These are phyloP conservation scores for Sugiyamaella mastotermitis DNA, from an alignment of 805 yeast genomes.

Conservation along the genomic window DNA sequence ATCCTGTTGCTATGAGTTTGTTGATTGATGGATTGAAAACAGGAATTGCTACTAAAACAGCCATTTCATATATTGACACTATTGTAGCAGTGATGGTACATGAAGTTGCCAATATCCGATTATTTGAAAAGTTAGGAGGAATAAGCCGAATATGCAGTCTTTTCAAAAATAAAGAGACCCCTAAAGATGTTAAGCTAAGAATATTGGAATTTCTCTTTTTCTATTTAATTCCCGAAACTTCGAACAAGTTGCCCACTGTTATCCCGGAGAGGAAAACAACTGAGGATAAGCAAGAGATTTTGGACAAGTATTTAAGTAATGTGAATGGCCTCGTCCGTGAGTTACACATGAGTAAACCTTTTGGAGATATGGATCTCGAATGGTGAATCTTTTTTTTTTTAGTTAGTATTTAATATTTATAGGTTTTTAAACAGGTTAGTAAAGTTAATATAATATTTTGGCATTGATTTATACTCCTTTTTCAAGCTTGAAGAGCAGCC, in stretches of 20 bases:
- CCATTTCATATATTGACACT: slow-evolving; percentile 43
- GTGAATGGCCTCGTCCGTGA: slow-evolving; percentile 44
- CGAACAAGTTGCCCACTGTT: slow-evolving; percentile 13
- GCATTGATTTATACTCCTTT: too few species aligned
- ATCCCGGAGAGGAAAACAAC: slow-evolving; percentile 33
- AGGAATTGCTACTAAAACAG: slow-evolving; percentile 21
- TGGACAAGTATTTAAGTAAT: slow-evolving; percentile 39
- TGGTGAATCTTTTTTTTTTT: slow-evolving; percentile 36
- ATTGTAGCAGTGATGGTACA: slow-evolving; percentile 54
- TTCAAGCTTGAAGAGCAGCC: too few species aligned
- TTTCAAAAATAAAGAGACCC: slow-evolving; percentile 34
- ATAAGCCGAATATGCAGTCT: slow-evolving; percentile 45
- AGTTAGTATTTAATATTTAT: too few species aligned
- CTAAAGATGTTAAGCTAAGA: slow-evolving; percentile 54
- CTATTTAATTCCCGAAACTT: slow-evolving; percentile 58
- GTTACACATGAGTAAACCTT: slow-evolving; percentile 41
- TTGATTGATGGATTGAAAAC: slow-evolving; percentile 27
- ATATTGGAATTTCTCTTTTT: slow-evolving; percentile 64
- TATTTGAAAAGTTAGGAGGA: slow-evolving; percentile 54
- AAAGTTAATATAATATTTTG: too few species aligned
- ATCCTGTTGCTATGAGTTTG: slow-evolving; percentile 35
- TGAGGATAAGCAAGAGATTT: slow-evolving; percentile 39
- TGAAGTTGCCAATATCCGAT: slow-evolving; percentile 49
- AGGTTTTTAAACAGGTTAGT: slow-evolving; percentile 1
- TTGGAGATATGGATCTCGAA: slow-evolving; percentile 42